Base-by-base conservation (phyloP, 2,329 filamentous ascomycete genomes). In the Emergomyces orientalis region DNA sequence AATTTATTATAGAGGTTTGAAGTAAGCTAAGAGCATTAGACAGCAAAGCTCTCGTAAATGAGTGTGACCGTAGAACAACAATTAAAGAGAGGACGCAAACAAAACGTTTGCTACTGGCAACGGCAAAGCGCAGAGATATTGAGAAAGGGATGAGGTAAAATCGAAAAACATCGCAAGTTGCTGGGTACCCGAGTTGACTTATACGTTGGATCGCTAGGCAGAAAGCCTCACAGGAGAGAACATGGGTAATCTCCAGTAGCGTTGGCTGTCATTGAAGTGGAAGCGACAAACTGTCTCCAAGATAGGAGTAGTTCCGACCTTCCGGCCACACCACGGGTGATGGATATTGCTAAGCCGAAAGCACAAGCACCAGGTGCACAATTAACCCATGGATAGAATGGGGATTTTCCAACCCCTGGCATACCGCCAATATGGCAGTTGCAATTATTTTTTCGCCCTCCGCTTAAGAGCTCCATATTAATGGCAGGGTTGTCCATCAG, bases 31-130 rank as follows among this genome's bases (percentile, higher is more conserved):
- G 71, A 73, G 72, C 72, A 65, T 66, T 67, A 70, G 74, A 74
- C 74, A 71, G 69, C 69, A 75, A 73, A 69, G 73, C 65, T 63
- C 74, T 69, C 67, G 72, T 73, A 73, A 54, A 71, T 69, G 74
- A 74, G 66, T 66, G 67, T 63, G 51, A 37, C 58, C 58, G 58
- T 64, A 66, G 41, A 61, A 45, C 34, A 37, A 51, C 67, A 70
- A 69, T 70, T 68, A 84, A 82, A 63, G 82, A 84, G 74, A 75
- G 82, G 79, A 84, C 81, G 80, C 81, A 82, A 80, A 81, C 79
- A 73, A 78, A 74, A 43, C 62, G 63, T 62, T 65, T 66, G 65
- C 63, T 56, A 39, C 19, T 9, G 37, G 43, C 47, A 13, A 25
- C 37, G 17, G 58, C 39, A 49, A 55, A 19, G 49, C 43, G 51